Conservation (phyloP, 2,329 filamentous ascomycete genomes). For the Talaromyces sp. region DNA sequence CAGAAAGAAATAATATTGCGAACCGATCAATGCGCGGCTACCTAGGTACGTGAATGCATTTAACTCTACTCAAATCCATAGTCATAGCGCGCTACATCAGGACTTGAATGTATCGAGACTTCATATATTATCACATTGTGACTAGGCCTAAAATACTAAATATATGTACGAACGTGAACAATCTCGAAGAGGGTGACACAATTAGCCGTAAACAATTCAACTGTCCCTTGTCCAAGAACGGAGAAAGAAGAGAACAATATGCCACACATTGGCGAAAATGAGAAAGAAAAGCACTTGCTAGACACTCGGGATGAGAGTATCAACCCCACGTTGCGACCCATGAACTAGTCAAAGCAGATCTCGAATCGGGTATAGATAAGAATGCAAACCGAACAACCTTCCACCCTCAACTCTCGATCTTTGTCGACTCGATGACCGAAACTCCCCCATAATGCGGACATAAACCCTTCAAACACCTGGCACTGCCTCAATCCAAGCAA, state of each 20-base stretch:
- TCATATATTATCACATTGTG: neutral
- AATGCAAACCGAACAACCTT: neutral
- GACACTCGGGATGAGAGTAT: neutral
- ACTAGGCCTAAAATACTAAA: neutral
- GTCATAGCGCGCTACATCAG: neutral
- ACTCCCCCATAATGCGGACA: neutral
- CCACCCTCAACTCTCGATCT: neutral
- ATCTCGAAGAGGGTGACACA: neutral
- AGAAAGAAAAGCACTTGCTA: neutral
- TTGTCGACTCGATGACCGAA: neutral
- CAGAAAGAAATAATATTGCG: neutral
- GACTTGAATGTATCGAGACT: neutral
- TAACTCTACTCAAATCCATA: neutral
- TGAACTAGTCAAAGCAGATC: neutral
- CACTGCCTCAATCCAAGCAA: conserved; percentile 41
- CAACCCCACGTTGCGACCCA: neutral
- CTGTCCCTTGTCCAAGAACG: neutral
- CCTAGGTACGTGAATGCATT: neutral
- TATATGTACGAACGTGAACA: neutral
- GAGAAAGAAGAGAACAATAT: neutral
- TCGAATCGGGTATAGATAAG: neutral
- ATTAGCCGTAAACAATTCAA: neutral
- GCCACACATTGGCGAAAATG: neutral
- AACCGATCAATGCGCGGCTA: neutral
- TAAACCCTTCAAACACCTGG: conserved; percentile 31